phyloP scores from a whole-genome alignment of 352 stramenopile species.

The Phytopythium sindhum region DNA sequence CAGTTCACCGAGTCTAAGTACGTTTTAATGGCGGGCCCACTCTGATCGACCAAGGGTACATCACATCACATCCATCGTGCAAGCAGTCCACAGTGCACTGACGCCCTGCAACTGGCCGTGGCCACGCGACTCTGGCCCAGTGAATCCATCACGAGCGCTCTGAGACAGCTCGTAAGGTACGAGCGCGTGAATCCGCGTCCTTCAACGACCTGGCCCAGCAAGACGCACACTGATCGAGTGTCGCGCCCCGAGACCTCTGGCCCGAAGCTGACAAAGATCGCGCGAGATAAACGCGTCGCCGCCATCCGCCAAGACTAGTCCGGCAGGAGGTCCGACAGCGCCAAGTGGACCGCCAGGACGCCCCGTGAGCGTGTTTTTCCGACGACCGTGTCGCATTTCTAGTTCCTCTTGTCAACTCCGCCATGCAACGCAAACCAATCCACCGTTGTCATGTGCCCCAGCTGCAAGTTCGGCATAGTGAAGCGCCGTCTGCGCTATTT shows the following conservation, averaged over 20 bases:
- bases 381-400: constrained; percentile 3
- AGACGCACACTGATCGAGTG: background rate
- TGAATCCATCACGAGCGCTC: background rate
- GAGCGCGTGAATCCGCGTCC: background rate
- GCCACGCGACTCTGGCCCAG: too few species aligned
- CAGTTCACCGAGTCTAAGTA: background rate
- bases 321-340: background rate
- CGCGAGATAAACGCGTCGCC: background rate
- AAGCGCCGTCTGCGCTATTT: background rate
- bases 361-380: background rate
- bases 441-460: background rate
- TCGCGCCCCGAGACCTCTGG: background rate
- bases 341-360: background rate
- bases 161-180: background rate
- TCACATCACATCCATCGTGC: background rate
- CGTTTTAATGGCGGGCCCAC: background rate
- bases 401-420: background rate
- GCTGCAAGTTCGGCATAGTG: too few species aligned
- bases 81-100: background rate
- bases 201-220: background rate
- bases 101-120: background rate
- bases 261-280: background rate
- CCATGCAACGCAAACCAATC: background rate
- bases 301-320: background rate
- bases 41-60: background rate